A percentile compares a stretch with the other conserved stretches of the same genome.
These are phyloP conservation scores for Pseudogymnoascus sp. DNA, from an alignment of 2,329 filamentous ascomycete species.

Conservation along the genomic window DNA sequence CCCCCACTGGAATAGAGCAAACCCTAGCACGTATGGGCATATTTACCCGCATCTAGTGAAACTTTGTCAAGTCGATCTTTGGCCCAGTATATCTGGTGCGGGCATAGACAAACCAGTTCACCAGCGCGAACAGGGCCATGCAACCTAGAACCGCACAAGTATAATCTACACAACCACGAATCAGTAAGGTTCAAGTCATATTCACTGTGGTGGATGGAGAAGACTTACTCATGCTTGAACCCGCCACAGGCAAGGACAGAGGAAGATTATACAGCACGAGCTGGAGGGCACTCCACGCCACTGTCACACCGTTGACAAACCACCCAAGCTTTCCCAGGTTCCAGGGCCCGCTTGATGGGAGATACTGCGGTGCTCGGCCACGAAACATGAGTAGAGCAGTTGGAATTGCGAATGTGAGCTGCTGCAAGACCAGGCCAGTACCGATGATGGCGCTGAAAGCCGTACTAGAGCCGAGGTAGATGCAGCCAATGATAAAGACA, in stretches of 20 bases:
- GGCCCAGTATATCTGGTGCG: neutral
- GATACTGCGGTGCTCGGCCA: neutral
- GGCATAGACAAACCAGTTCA: constrained; percentile 5
- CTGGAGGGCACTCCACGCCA: neutral
- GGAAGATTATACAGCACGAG: constrained; percentile 3
- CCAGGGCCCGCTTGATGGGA: neutral
- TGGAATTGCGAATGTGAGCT: constrained; percentile 60
- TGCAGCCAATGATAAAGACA: constrained; percentile 58
- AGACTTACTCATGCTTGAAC: neutral
- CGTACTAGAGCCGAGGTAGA: constrained; percentile 58
- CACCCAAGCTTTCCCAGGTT: neutral
- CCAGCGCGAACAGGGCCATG: neutral
- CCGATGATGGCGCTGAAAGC: constrained; percentile 66
- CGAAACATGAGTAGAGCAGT: neutral
- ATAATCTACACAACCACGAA: constrained; percentile 6
- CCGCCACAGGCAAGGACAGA: neutral
- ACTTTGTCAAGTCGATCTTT: constrained; percentile 4
- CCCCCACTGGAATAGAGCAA: neutral
- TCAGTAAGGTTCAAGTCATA: neutral
- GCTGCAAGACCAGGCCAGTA: constrained; percentile 61
- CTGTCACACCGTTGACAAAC: neutral
- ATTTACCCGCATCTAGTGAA: neutral
- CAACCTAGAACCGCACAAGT: neutral
- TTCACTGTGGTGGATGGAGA: neutral
- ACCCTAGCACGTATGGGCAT: neutral